Percentiles rank a stretch among this genome's conserved stretches.
phyloP scores from a whole-genome alignment of 352 stramenopile species.

The Thraustochytrium striatum region DNA sequence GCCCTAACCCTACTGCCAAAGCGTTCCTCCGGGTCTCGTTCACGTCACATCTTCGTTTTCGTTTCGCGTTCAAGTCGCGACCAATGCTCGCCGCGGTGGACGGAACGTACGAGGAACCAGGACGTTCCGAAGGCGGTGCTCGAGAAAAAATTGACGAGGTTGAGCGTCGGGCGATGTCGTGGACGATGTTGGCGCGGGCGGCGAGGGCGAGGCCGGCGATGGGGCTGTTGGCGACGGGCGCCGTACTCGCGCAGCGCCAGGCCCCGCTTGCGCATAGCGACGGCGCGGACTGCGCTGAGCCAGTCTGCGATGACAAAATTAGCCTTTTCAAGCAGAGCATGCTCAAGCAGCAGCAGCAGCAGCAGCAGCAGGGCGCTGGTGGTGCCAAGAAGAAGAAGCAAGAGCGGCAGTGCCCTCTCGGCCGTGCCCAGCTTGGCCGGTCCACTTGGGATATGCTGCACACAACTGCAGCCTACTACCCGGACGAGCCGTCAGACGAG shows the following conservation, averaged over 20 bases:
- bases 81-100: too few species aligned
- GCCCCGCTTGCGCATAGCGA: not conserved
- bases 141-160: too few species aligned
- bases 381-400: slow-evolving; percentile 21
- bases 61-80: too few species aligned
- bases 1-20: too few species aligned
- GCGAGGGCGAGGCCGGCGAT: too few species aligned
- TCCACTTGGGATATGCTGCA: slow-evolving; percentile 81
- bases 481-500: slow-evolving; percentile 80
- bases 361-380: not conserved
- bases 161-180: too few species aligned
- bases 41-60: too few species aligned
- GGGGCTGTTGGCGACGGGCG: not conserved
- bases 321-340: slow-evolving; percentile 44
- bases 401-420: slow-evolving; percentile 66
- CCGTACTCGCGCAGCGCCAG: not conserved
- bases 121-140: too few species aligned
- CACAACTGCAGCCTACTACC: slow-evolving; percentile 92
- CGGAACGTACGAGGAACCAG: too few species aligned
- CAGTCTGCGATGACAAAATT: slow-evolving; percentile 45
- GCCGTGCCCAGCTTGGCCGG: slow-evolving; percentile 74
- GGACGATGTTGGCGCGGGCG: too few species aligned
- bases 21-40: too few species aligned
- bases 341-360: not conserved
- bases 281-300: slow-evolving; percentile 42